Base-by-base conservation (phyloP, 2,329 filamentous ascomycete genomes). In the Cladosporium colombiae region DNA sequence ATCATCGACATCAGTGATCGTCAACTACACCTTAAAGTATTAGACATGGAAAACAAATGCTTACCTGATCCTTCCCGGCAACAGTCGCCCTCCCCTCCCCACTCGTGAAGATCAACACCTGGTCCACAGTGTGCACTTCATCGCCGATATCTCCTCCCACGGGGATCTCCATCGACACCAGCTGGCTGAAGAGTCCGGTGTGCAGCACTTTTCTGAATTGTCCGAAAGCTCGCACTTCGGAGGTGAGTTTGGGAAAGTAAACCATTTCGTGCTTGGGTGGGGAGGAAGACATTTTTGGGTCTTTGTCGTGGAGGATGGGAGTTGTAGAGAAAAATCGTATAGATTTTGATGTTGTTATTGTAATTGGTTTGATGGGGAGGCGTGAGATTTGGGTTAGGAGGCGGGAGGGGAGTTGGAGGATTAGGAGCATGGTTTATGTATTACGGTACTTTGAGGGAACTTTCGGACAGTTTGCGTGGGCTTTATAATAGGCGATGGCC, bases 101-200 rank as follows among this genome's bases (percentile, higher is more conserved):
- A 6, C 82, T 84, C 0, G 86, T 89, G 75, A 89, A 89, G 14
- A 88, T 86, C 14, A 90, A 78, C 64, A 87, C 85, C 70, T 89
- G 87, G 68, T 89, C 87, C 44, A 89, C 86, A 0, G 84, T 85
- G 73, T 89, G 87, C 67, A 88, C 86, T 77, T 89, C 86, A 62
- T 89, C 86, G n/a, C 87, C 86, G 70, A 89, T 89, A 33, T 89
- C 86, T 2, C 87, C 86, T 16, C 82, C 83, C 0, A 87, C 84
- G 0, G 87, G 87, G 0, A 89, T 81, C 52, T 86, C 87, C 87
- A 89, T 89, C 0, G 87, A 81, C 0, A 89, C 87, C 10, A 89
- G 75, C 74, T 89, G 87, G 13, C 81, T 83, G 74, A 88, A 89
- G 7, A 89, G 76, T 0, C 87, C 87, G 1, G 87, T 89, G 76